Evolutionary conservation across 345 rosid species (phyloP).

Genomic region (Diplotaxis tenuifolia): DNA sequence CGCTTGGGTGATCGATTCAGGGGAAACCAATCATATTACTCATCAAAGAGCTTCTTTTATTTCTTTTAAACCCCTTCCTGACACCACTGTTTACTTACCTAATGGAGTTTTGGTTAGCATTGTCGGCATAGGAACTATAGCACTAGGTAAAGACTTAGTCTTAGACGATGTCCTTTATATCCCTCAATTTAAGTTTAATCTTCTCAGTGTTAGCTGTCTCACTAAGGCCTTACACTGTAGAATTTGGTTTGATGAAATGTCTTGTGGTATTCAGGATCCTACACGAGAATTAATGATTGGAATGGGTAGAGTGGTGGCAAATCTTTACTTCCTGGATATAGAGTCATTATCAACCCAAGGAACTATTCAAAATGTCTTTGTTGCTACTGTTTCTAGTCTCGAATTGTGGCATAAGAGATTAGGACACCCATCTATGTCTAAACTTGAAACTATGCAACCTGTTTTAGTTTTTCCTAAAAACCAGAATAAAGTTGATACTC

Average conservation of each 20-base stretch:
- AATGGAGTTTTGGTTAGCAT: neutral
- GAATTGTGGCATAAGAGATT: neutral
- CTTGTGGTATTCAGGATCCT: neutral
- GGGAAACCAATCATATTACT: neutral
- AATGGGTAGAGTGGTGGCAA: neutral
- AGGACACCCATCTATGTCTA: neutral
- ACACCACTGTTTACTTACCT: neutral
- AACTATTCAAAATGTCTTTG: no score
- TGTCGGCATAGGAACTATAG: neutral
- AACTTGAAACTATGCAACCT: neutral
- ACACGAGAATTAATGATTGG: neutral
- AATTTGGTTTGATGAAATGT: neutral
- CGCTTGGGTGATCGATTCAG: neutral
- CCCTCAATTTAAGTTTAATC: neutral
- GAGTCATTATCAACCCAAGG: neutral
- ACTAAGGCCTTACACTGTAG: neutral
- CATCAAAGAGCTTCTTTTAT: neutral
- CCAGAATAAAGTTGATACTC: neutral
- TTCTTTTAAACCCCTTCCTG: accelerated
- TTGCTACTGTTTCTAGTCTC: neutral
- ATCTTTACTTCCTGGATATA: neutral
- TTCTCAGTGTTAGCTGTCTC: neutral
- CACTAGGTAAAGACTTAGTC: accelerated
- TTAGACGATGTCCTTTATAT: neutral
- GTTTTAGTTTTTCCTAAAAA: neutral